phyloP scores from a whole-genome alignment of 2,329 filamentous ascomycete species.

The Colletotrichum cereale region DNA sequence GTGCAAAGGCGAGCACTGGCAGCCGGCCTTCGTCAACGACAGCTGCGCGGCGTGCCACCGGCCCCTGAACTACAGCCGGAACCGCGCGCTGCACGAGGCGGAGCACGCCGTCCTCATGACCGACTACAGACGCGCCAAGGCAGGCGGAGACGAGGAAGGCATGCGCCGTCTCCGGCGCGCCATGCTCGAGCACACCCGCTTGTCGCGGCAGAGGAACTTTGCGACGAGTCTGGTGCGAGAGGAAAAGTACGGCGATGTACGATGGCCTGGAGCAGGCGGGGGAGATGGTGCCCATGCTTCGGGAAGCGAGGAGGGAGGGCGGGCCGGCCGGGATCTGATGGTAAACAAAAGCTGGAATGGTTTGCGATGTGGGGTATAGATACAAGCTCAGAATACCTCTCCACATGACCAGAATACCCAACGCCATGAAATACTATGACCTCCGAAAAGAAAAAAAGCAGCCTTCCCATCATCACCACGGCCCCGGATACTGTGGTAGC shows the following conservation, averaged over 20 bases:
- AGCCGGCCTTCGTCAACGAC: conserved; percentile 47
- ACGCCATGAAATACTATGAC: background rate
- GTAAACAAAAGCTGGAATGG: conserved; percentile 1
- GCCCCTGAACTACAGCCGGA: conserved; percentile 42
- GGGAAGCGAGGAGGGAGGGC: background rate
- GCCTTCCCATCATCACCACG: conserved; percentile 24
- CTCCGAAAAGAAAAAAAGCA: background rate
- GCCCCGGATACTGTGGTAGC: conserved; percentile 29
- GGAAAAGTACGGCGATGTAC: conserved; percentile 8
- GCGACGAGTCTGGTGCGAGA: conserved; percentile 25
- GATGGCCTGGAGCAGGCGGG: conserved; percentile 8
- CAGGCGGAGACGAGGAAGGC: conserved; percentile 40
- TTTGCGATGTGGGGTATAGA: conserved; percentile 26
- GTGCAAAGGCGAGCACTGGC: conserved; percentile 19
- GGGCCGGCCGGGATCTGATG: background rate
- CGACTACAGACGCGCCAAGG: conserved; percentile 46
- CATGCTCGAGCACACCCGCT: conserved; percentile 39
- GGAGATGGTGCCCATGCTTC: background rate
- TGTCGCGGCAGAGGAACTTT: conserved; percentile 29
- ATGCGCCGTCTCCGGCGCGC: conserved; percentile 45
- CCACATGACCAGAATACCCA: background rate
- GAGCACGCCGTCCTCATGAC: conserved; percentile 45
- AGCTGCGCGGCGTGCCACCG: conserved; percentile 55
- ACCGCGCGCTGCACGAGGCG: conserved; percentile 46
- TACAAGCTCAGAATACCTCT: conserved; percentile 29